A percentile compares a stretch with the other conserved stretches of the same genome.
Evolutionary conservation across 495 filamentous ascomycete genomes (phyloP).

Genomic region (Cercophora newfieldiana): DNA sequence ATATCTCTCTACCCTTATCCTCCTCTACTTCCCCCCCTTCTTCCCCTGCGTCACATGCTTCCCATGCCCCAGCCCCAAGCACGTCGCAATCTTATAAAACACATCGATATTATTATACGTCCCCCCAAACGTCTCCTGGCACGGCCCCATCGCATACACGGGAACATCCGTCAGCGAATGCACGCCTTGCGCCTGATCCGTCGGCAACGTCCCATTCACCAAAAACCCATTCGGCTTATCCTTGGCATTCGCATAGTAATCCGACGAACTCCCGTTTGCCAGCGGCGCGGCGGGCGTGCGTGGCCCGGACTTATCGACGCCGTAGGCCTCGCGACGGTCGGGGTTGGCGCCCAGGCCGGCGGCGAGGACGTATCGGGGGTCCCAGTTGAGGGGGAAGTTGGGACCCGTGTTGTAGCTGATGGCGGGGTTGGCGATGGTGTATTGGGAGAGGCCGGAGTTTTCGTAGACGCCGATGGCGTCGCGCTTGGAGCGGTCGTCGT

Average conservation of each 20-base stretch:
- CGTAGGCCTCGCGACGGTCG: constrained; percentile 67
- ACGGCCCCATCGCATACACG: constrained; percentile 70
- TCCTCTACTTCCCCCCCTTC: too few relatives aligned
- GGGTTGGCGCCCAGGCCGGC: constrained; percentile 63
- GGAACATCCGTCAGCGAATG: constrained; percentile 76
- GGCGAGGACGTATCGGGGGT: constrained; percentile 72
- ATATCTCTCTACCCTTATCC: too few relatives aligned
- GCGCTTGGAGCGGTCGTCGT: constrained; percentile 63
- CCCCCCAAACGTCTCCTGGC: constrained; percentile 69
- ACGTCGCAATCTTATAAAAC: constrained; percentile 70
- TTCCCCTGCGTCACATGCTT: too few relatives aligned
- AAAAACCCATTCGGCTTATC: constrained; percentile 63
- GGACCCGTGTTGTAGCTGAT: constrained; percentile 60
- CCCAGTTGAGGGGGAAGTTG: constrained; percentile 74
- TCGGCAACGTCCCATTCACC: constrained; percentile 67
- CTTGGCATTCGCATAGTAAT: constrained; percentile 59
- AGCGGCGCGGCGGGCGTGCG: constrained; percentile 53
- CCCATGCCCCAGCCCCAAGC: constrained; percentile 57
- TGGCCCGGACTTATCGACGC: constrained; percentile 57
- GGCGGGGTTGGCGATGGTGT: constrained; percentile 48
- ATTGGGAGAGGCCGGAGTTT: constrained; percentile 66
- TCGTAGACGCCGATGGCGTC: constrained; percentile 66
- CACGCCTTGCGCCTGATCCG: constrained; percentile 58
- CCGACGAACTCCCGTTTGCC: constrained; percentile 35
- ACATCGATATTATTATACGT: constrained; percentile 69